Percentiles rank a stretch among this genome's conserved stretches.
These are phyloP conservation scores for Didymella glomerata DNA, from an alignment of 2,329 filamentous ascomycete species.

Conservation along the genomic window DNA sequence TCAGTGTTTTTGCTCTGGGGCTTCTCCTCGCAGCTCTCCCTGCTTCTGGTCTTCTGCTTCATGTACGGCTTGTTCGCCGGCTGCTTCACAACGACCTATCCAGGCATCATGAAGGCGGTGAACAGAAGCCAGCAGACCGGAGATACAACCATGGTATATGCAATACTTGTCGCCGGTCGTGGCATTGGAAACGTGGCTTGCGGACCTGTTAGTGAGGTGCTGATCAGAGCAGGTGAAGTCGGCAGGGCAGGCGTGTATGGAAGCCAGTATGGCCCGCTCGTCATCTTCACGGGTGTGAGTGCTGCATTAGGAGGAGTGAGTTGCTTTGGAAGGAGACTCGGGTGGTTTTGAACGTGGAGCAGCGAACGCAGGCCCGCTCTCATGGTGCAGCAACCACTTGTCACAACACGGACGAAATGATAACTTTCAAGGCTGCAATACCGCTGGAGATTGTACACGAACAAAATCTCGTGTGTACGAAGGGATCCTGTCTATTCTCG, in stretches of 20 bases:
- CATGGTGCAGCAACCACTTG: no score
- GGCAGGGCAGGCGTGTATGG: slow-evolving; percentile 48
- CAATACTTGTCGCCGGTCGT: slow-evolving; percentile 56
- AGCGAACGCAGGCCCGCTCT: no score
- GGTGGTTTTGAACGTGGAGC: slow-evolving; percentile 19
- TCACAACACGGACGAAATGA: no score
- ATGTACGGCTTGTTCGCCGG: slow-evolving; percentile 51
- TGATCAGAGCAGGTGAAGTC: slow-evolving; percentile 41
- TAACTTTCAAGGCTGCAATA: no score
- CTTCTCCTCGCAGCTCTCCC: slow-evolving; percentile 48
- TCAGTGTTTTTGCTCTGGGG: slow-evolving; percentile 60
- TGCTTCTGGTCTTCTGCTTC: slow-evolving; percentile 46
- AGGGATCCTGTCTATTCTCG: no score
- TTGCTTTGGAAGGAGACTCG: slow-evolving; percentile 30
- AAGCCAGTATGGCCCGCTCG: slow-evolving; percentile 52
- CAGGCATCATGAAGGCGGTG: slow-evolving; percentile 39
- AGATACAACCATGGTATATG: slow-evolving; percentile 57
- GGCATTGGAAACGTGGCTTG: slow-evolving; percentile 61
- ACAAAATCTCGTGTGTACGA: no score
- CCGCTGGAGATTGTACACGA: no score
- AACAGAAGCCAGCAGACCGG: slow-evolving; percentile 26
- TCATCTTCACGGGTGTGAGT: slow-evolving; percentile 55
- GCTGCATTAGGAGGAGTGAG: slow-evolving; percentile 45
- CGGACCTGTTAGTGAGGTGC: slow-evolving; percentile 60
- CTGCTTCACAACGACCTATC: slow-evolving; percentile 36